phyloP scores from a whole-genome alignment of 768 basidiomycete genomes.

The Boletus vermiculosoides region DNA sequence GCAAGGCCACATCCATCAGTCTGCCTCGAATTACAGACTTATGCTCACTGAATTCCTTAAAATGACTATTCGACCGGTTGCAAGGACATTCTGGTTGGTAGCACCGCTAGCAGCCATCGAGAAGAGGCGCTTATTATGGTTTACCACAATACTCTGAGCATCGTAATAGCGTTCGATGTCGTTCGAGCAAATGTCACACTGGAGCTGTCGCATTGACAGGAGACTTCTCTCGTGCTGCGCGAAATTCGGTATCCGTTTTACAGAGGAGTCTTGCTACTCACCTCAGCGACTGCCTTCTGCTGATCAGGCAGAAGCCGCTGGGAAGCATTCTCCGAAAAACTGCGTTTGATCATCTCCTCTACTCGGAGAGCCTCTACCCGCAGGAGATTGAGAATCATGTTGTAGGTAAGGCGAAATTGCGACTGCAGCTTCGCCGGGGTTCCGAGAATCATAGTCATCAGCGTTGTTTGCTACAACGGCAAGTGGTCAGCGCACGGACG shows the following conservation, averaged over 20 bases:
- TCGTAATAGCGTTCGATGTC: conserved; percentile 83
- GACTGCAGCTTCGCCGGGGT: conserved; percentile 88
- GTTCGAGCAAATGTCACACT: conserved; percentile 63
- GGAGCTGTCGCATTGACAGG: conserved; percentile 57
- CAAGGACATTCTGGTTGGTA: conserved; percentile 66
- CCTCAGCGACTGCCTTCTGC: conserved; percentile 83
- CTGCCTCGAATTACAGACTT: background rate
- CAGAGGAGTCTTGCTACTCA: conserved; percentile 33
- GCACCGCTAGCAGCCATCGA: conserved; percentile 55
- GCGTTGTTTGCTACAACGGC: conserved; percentile 56
- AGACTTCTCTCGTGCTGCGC: conserved; percentile 70
- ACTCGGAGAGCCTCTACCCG: conserved; percentile 94
- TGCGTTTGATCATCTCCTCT: conserved; percentile 99
- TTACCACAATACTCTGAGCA: conserved; percentile 56
- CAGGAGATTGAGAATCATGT: conserved; percentile 97
- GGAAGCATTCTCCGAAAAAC: conserved; percentile 97
- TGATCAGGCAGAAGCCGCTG: conserved; percentile 92
- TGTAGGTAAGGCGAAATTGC: conserved; percentile 97
- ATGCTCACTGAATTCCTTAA: conserved; percentile 73
- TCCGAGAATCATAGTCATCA: conserved; percentile 93
- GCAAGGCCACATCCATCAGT: background rate
- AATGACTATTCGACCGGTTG: conserved; percentile 77
- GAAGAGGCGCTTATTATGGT: conserved; percentile 61
- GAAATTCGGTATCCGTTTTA: conserved; percentile 7
- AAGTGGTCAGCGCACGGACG: background rate